phyloP scores from a whole-genome alignment of 441 rosid genomes.

The Populus trichocarpa region DNA sequence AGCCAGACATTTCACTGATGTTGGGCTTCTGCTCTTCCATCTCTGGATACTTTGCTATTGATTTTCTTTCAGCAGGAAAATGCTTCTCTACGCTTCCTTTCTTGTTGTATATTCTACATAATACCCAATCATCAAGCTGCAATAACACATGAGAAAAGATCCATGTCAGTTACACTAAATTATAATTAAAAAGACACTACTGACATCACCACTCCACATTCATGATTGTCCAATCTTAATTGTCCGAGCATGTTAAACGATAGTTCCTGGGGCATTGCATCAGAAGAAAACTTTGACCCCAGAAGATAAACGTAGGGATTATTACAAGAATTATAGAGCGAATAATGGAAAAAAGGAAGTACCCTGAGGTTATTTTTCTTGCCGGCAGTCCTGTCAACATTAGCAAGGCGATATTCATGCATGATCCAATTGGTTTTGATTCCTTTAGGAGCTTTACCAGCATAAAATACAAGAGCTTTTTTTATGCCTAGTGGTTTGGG shows the following conservation, averaged over 20 bases:
- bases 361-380: slow-evolving; percentile 63
- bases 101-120: slow-evolving; percentile 89
- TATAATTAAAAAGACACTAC: not conserved
- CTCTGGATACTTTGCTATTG: slow-evolving; percentile 19
- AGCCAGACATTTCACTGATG: slow-evolving; percentile 6
- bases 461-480: slow-evolving; percentile 87
- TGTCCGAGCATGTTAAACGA: too few relatives aligned
- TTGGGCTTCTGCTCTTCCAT: slow-evolving; percentile 42
- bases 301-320: too few relatives aligned
- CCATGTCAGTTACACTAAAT: not conserved
- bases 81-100: slow-evolving; percentile 80
- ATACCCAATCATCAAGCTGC: slow-evolving; percentile 97
- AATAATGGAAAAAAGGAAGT: not conserved
- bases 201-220: too few relatives aligned
- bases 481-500: slow-evolving; percentile 82
- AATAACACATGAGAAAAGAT: not conserved
- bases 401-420: slow-evolving; percentile 93
- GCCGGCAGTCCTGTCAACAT: slow-evolving; percentile 69
- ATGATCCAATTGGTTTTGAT: slow-evolving; percentile 92
- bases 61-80: slow-evolving; percentile 25
- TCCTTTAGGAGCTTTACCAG: slow-evolving; percentile 89
- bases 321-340: not conserved
- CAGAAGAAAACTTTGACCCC: not conserved
- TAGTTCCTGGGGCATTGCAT: too few relatives aligned
- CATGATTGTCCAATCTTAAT: too few relatives aligned